Evolutionary conservation across 257 asterid genomes (phyloP), one percentile per base, ranked within the genome.

Genomic region (Solanum tacnaense): DNA sequence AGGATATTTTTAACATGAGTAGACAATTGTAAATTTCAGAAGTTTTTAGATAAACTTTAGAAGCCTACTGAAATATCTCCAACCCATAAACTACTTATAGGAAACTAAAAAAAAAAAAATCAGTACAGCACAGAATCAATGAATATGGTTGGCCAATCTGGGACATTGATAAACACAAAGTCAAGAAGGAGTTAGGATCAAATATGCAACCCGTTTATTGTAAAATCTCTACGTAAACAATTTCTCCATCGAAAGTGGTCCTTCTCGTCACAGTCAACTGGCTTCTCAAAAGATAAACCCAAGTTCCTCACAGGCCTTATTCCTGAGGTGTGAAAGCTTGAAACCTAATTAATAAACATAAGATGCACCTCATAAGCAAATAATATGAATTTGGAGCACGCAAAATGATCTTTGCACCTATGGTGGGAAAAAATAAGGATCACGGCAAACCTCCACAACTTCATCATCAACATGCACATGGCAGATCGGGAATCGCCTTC

Each of bases 231-330:
- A 18, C 49, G 85, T 67, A 88, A 83, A 86, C 92, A 90, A 88
- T 90, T 90, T 86, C 35, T 88, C 92, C 92, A 90, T 67, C 92
- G 90, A 34, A 67, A 73, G 76, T 56, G 87, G 74, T 90, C 92
- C 18, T 36, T 85, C 34, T 90, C 87, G 21, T 84, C 79, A 65
- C 89, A 90, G 31, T 67, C 88, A 68, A 79, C 39, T 83, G 90
- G 90, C 83, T 68, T 88, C 75, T 72, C 65, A 36, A 83, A 56
- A 78, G 79, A 18, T 58, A 20, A 27, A 32, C 29, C 35, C 27
- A 73, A 86, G 84, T 38, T n/a, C 86, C 89, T 62, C 78, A 75
- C 83, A 75, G 44, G 74, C 87, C 82, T 86, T 82, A 81, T 88
- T 58, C 88, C 90, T 31, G 73, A 78, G 65, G 92, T 90, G 70